Evolutionary conservation across 257 asterid genomes (phyloP), one percentile per base, ranked within the genome.

Genomic region (Pogostemon cablin): DNA sequence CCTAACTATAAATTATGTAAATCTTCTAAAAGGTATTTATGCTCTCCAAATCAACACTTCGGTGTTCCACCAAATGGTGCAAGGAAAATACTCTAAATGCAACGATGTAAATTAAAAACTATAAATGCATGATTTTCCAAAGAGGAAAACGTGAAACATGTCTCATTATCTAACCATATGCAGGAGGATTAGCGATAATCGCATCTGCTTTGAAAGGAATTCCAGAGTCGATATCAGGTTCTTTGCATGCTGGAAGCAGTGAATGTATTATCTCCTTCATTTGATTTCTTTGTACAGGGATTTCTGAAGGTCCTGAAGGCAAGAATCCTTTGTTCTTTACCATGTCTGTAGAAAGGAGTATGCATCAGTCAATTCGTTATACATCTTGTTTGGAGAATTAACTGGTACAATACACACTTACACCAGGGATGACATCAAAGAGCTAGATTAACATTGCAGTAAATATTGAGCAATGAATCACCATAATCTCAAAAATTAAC

Each of bases 221-320:
- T 72, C 90, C 96, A 46, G 98, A 73, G 81, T 87, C 98, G 6
- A 78, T 75, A 77, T 93, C 99, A 67, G 98, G 95, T 46, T 89
- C 96, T 78, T 83, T 82, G 85, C 96, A 91, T 17, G 99, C 96
- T 60, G 95, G 91, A 71, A 82, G 89, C 54, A 93, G 79, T 64
- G 99, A 93, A 79, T 80, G 49, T 80, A 93, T 91, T 60, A 93
- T 87, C 75, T 89, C 95, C 82, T 89, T 93, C 74, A 91, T 83
- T 81, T 93, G 99, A 55, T 85, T 91, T 77, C 96, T 78, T 67
- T 91, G 96, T 46, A 79, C 59, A 7, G 96, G 95, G 79, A 93
- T 89, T 83, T 93, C 99, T 73, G 97, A 93, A 65, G 98, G 99
- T 72, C 95, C 98, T 35, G 99, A 91, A 67, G 99, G 99, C 87